A percentile compares a stretch with the other conserved stretches of the same genome.
Evolutionary conservation across 495 filamentous ascomycete species (phyloP).

Genomic region (Xylaria intraflava): DNA sequence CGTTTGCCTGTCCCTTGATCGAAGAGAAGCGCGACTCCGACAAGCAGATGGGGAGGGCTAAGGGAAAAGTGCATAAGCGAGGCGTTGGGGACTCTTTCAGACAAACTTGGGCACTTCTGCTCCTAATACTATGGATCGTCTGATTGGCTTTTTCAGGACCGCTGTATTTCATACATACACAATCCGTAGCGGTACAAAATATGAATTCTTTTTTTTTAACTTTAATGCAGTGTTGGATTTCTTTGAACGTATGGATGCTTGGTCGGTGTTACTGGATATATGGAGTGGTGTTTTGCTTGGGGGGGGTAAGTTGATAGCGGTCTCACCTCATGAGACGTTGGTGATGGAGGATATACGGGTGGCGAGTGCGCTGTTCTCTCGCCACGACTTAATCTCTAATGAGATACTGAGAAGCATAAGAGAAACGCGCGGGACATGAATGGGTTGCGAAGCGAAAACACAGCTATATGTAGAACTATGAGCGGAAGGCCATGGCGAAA

Average conservation of each 20-base stretch:
- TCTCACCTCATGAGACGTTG: not conserved
- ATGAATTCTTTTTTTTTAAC: too few species aligned
- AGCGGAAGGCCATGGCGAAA: too few species aligned
- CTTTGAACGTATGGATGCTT: too few species aligned
- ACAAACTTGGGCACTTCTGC: slow-evolving; percentile 1
- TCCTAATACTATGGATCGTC: slow-evolving; percentile 3
- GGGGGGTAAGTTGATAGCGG: too few species aligned
- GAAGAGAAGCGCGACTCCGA: not conserved
- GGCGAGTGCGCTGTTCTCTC: not conserved
- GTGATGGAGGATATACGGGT: not conserved
- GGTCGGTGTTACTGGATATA: not conserved
- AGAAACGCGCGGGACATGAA: too few species aligned
- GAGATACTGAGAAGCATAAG: not conserved
- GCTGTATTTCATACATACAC: not conserved
- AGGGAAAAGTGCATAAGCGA: slow-evolving; percentile 22
- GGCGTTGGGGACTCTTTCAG: slow-evolving; percentile 22
- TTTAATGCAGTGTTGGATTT: too few species aligned
- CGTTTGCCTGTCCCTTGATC: slow-evolving; percentile 4
- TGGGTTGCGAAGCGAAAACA: too few species aligned
- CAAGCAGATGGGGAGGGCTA: not conserved
- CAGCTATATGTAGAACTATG: too few species aligned
- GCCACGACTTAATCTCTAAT: not conserved
- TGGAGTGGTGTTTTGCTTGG: not conserved
- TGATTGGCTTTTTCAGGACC: not conserved
- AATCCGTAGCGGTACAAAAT: not conserved